Conservation (phyloP, 257 asterid species). For the Gentiana macrophylla region DNA sequence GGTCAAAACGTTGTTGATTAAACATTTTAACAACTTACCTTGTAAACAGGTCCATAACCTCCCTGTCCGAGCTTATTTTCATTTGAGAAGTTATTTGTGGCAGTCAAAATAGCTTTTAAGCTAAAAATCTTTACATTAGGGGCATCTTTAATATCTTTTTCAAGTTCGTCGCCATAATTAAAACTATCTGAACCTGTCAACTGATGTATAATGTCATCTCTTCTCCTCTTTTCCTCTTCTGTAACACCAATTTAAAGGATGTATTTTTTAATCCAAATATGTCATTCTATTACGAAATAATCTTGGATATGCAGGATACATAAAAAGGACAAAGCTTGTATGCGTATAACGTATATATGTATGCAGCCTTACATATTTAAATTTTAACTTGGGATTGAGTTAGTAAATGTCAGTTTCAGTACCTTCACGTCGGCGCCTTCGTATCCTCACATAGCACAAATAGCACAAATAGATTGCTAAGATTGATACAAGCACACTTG, state of each 20-base stretch:
- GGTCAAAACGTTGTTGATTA: not conserved
- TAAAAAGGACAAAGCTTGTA: no score
- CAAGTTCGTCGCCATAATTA: conserved; percentile 8
- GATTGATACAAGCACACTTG: not conserved
- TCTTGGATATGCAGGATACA: no score
- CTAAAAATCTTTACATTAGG: conserved; percentile 32
- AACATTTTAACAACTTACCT: conserved; percentile 13
- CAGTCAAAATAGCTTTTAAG: conserved; percentile 28
- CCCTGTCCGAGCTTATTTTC: conserved; percentile 52
- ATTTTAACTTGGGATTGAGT: no score
- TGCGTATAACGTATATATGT: no score
- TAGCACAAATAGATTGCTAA: not conserved
- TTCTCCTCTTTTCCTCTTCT: conserved; percentile 21
- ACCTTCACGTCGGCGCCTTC: conserved; percentile 13
- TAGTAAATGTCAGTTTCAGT: not conserved
- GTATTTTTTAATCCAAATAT: no score
- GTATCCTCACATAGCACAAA: conserved; percentile 7
- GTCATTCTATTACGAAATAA: no score
- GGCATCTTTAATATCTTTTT: conserved; percentile 22
- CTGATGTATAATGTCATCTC: conserved; percentile 5
- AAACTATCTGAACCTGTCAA: conserved; percentile 18
- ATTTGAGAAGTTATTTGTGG: conserved; percentile 43
- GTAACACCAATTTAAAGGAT: not conserved
- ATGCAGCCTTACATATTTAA: no score
- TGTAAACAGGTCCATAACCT: conserved; percentile 63